Base-by-base conservation (phyloP, 2,329 filamentous ascomycete genomes). In the Venturia pyrina region DNA sequence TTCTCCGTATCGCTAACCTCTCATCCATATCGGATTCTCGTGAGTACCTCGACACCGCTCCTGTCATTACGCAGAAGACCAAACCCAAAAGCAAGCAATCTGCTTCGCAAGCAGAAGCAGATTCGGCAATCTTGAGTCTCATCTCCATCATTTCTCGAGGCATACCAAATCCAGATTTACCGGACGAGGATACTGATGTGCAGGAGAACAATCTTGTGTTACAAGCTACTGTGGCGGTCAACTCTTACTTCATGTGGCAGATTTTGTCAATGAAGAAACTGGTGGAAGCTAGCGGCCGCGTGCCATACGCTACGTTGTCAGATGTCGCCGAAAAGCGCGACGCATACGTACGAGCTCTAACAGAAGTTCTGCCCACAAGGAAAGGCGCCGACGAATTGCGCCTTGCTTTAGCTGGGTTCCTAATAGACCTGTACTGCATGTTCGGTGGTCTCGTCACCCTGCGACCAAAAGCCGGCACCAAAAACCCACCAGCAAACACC, bases 171-270 rank as follows among this genome's bases (percentile, higher is more conserved):
- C 73, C 85, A 64, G 86, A 88, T 65, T 79, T 46, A 3, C 46
- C 43, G 10, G 66, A 66, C 40, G 50, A 50, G 56, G 88, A 89
- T 17, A 82, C 88, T 34, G 89, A 92, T 68, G 87, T 87, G 56
- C 80, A 90, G 15, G 93, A 98, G 75, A 90, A 95, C 70, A 87
- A 90, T 69, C 81, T 95, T 56, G 87, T 91, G 7, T 82, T 85
- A 1, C 89, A 88, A 70, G 88, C 91, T 40, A 89, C 96, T 71
- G 89, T 89, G 69, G 83, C 87, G 1, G 82, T 89, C 63, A 83
- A 92, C 60, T 91, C 96, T 77, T 98, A 97, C 78, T 96, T 97
- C 74, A 91, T 96, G 86, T 99, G 95, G 95, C 93, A 95, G 73
- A 84, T 89, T 28, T 84, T 86, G 64, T 80, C 48, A 13, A 34